phyloP scores from a whole-genome alignment of 495 filamentous ascomycete genomes.

The Pyronema omphalodes region DNA sequence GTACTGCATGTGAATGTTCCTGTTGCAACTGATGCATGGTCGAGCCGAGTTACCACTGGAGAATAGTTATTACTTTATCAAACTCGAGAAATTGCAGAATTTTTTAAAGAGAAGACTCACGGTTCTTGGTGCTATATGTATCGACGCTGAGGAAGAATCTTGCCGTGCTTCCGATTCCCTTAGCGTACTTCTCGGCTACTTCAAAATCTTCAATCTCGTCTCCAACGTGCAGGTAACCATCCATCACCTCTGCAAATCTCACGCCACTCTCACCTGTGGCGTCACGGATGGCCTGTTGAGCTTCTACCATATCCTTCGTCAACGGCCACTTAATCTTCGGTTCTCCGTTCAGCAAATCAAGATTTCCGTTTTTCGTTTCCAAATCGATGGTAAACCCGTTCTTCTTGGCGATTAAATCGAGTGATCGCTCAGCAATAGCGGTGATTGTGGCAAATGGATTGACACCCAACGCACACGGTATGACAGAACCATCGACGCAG shows the following conservation, averaged over 20 bases:
- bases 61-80: conserved; percentile 10
- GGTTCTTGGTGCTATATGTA: conserved; percentile 29
- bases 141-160: conserved; percentile 44
- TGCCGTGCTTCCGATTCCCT: conserved; percentile 34
- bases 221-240: conserved; percentile 39
- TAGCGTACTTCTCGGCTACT: conserved; percentile 35
- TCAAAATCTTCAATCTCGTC: conserved; percentile 36
- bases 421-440: conserved; percentile 44
- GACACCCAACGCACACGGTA: conserved; percentile 45
- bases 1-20: conserved; percentile 44
- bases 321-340: conserved; percentile 12
- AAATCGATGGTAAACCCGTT: conserved; percentile 32
- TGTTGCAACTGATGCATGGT: conserved; percentile 37
- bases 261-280: conserved; percentile 32
- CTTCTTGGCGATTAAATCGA: conserved; percentile 31
- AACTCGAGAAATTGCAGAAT: too few relatives aligned
- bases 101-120: conserved; percentile 9
- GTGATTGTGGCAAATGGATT: conserved; percentile 57
- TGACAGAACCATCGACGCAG: conserved; percentile 42
- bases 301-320: conserved; percentile 12
- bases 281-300: conserved; percentile 27
- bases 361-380: conserved; percentile 29
- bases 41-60: conserved; percentile 27
- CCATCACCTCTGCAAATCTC: conserved; percentile 47
- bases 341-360: conserved; percentile 18